Evolutionary conservation across 2,329 filamentous ascomycete genomes (phyloP), one percentile per base, ranked within the genome.

Genomic region (Dothideomycetes sp.): DNA sequence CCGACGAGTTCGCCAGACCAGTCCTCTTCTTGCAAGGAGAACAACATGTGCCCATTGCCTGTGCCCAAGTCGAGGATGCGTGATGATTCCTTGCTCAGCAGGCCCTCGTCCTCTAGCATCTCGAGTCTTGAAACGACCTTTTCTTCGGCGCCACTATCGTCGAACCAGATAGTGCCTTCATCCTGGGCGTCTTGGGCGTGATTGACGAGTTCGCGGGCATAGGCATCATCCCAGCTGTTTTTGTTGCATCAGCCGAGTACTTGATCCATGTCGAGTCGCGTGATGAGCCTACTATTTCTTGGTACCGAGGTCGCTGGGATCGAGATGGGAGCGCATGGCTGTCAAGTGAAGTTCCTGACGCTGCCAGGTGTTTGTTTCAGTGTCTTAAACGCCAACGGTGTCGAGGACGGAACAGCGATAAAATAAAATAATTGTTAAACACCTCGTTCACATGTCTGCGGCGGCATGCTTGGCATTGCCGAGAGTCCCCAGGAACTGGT

Each of bases 131-230:
- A 61, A 17, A 94, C 63, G 45, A 94, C 78, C 56, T 88, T 88
- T 47, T 79, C 71, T 56, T 94, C 85, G 47, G 91, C 91, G 55
- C 82, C 78, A 22, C 86, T 84, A 65, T 96, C 91, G 59, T 87
- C 82, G 72, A 98, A 98, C 91, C 91, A 98, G 53, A 91, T 79
- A 20, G 87, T 94, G 50, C 89, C 89, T 45, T 82, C 82, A 67
- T 94, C 84, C 43, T 74, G 64, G 8, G 84, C 77, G 64, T 93
- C 78, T 47, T 74, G 61, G 40, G 74, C 64, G 61, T 88, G 76
- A 64, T 91, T 89, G 45, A 66, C 59, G 39, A 86, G 69, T 61
- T 91, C 82, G 50, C 68, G 71, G 1, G 70, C 67, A 68, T 93
- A 91, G 48, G 85, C 75, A 15, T 64, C 65, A 61, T 89, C 65